Base-by-base conservation (phyloP, 2,329 filamentous ascomycete species). In the Keithomyces neogunnii region DNA sequence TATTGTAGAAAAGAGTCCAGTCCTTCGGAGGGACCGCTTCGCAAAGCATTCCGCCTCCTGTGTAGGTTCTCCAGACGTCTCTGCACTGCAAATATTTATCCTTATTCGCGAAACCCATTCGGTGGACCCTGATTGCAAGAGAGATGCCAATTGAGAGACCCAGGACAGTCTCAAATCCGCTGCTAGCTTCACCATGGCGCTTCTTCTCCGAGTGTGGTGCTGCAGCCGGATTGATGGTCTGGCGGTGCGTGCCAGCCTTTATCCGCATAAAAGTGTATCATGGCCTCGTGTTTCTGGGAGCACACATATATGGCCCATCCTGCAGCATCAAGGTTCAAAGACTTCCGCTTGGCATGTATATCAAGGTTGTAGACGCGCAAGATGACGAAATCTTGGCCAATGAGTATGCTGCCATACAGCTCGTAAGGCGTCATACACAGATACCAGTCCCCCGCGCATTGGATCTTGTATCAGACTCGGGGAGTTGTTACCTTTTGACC, bases 331-430 rank as follows among this genome's bases (percentile, higher is more conserved):
- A 53, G 1, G 57, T 57, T 26, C 58, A 59, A 49, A 50, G 45
- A 10, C 48, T 60, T 36, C 57, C 56, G 5, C 56, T 59, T 45
- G 56, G 58, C 3, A 48, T 60, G 36, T 57, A 57, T 38, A 19
- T 56, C 35, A 60, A 56, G 51, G 43, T 30, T 3, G 28, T 19
- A 10, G 1, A 0, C 3, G 5, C 13, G 5, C 3, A 9, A 6
- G 1, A n/a, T 9, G 38, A 51, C 29, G 3, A 44, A 6, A 19
- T 19, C 8, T 33, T 51, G 46, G 48, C 45, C 49, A 53, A 54
- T 28, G 47, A 52, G 19, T 50, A 31, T 49, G 50, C 46, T 39
- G 38, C 52, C 0, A 10, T 54, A 31, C 29, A 50, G 28, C 42
- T 54, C 19, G 43, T 54, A 6, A 35, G 50, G 11, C 36, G 52